Conservation (phyloP, 768 basidiomycete genomes). For the Galerina sulciceps region DNA sequence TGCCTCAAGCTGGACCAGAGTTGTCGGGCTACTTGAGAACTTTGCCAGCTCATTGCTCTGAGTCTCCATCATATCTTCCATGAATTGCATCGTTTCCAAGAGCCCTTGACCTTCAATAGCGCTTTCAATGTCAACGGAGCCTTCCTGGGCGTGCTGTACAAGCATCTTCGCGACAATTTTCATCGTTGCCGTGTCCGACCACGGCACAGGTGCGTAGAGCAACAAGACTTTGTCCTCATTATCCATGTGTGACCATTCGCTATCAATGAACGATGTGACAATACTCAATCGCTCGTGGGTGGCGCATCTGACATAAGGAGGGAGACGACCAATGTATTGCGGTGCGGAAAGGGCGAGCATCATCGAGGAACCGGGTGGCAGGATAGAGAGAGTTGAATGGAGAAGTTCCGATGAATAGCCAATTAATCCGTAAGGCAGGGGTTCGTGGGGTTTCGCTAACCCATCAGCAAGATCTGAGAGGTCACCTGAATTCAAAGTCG, state of each 20-base stretch:
- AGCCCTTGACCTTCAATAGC: slow-evolving; percentile 41
- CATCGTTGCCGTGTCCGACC: slow-evolving; percentile 44
- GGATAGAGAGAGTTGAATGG: slow-evolving; percentile 28
- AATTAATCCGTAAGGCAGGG: slow-evolving; percentile 59
- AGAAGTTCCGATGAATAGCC: slow-evolving; percentile 23
- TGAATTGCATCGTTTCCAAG: slow-evolving; percentile 42
- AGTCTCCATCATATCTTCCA: slow-evolving; percentile 25
- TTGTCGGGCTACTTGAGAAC: slow-evolving; percentile 11
- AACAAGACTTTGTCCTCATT: slow-evolving; percentile 45
- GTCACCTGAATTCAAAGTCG: slow-evolving; percentile 69
- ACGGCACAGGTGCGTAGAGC: slow-evolving; percentile 57
- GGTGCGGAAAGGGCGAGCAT: slow-evolving; percentile 53
- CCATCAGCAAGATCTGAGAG: slow-evolving; percentile 62
- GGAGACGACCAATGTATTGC: slow-evolving; percentile 49
- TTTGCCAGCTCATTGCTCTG: background rate
- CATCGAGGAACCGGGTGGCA: slow-evolving; percentile 47
- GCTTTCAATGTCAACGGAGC: slow-evolving; percentile 46
- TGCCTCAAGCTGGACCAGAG: slow-evolving; percentile 56
- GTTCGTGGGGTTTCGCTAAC: slow-evolving; percentile 51
- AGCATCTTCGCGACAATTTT: slow-evolving; percentile 44
- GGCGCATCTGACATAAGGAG: slow-evolving; percentile 45
- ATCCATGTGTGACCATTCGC: slow-evolving; percentile 40
- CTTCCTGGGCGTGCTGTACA: slow-evolving; percentile 38
- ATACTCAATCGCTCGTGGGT: slow-evolving; percentile 16
- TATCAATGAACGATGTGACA: slow-evolving; percentile 44